Evolutionary conservation across 192 early-diverging fungal genomes (phyloP), one percentile per base, ranked within the genome.

Genomic region (Rhizophagus sp.): DNA sequence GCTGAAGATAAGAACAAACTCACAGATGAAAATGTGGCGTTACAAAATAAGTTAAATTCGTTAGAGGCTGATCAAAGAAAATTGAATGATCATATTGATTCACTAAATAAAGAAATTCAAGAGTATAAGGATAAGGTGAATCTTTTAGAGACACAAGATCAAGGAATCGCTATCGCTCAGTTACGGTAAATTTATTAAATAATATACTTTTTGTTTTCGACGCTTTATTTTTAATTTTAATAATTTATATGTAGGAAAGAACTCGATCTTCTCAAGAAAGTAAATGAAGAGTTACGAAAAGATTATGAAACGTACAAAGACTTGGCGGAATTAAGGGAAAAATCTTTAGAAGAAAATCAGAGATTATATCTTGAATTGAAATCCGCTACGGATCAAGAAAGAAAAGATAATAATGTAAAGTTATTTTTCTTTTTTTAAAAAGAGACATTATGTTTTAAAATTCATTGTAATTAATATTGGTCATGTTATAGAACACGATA

Each of bases 381-480:
- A 11, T n/a, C 68, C n/a, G 68, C 68, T 34, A 10, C 68, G 6
- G 68, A 70, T n/a, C 22, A 70, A 70, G 68, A 70, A 70, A 33
- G 34, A 2, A 36, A 44, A 9, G 36, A 33, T 22, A 70, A 70
- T 39, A 33, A n/a, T n/a, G 68, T 70, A 70, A 47, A 39, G 19
- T 69, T 39, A 39, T 67, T 30, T 22, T 65, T 30, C 3, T 65
- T 44, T 44, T 44, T 2, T 0, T 36, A 4, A 36, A 44, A 44
- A 9, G 7, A 44, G 7, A 44, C 10, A 44, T 44, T 44, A 10
- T 36, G 2, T 36, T 3, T 36, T 41, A 41, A 41, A 41, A 41
- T 41, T 41, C 39, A 41, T 41, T 47, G 11, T 12, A 47, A 47
- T 47, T 47, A 30, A 65, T 65, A 24, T 44, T 70, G 22, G 12